Base-by-base conservation (phyloP, 768 basidiomycete species). In the Pulveroboletus sp. region DNA sequence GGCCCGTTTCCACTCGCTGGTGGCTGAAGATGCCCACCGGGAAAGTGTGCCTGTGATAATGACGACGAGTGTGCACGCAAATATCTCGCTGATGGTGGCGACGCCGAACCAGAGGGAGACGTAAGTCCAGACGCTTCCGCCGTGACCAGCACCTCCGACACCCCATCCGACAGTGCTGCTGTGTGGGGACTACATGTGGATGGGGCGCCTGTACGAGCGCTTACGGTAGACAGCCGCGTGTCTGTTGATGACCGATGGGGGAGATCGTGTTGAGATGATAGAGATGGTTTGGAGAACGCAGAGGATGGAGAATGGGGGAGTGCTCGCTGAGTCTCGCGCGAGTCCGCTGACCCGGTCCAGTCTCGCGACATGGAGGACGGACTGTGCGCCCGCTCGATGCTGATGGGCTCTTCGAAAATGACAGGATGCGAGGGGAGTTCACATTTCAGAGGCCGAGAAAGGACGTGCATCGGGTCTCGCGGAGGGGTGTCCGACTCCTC, bases 1-100 rank as follows among this genome's bases (percentile, higher is more conserved):
- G 68, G 59, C n/a, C 49, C 42, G 7, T 55, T 53, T 31, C 39
- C 53, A 17, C 60, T 46, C 9, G 49, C 14, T 0, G 80, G 76
- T 4, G 82, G 81, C 37, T 81, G 82, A 4, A 82, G 77, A 61
- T 76, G 75, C 4, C 73, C 76, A 60, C 71, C 81, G 56, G 58
- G 69, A 45, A 62, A 61, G 21, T 66, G 57, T 5, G 52, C 51
- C 47, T 64, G 62, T 6, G 62, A 63, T 39, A 64, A 32, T 9
- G 61, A 63, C 17, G 61, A 57, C 2, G 52, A 39, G 35, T 63
- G 61, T 0, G 52, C 54, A 5, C 57, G 60, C 35, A 10, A 9
- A 52, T 63, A 44, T 32, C 53, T 69, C 13, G 63, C 56, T 0
- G 61, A 49, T 27, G 63, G 55, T 7, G 68, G 46, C 7, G 59